Percentiles rank a stretch among this genome's conserved stretches.
phyloP scores from a whole-genome alignment of 2,329 filamentous ascomycete genomes.

The Chaetomiaceae sp. region DNA sequence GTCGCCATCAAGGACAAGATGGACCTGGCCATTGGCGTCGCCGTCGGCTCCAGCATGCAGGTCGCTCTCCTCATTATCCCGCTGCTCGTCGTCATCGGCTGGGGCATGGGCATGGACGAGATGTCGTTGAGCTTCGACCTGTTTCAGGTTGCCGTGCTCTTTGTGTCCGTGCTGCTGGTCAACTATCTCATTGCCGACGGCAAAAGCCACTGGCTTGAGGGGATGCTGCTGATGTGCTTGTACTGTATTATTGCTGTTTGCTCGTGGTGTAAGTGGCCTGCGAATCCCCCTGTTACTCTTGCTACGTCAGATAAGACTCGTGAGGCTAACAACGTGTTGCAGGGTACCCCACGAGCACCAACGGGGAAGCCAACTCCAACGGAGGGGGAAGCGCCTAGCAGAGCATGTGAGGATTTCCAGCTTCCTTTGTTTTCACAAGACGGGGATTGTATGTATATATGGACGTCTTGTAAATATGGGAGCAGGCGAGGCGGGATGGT shows the following conservation, averaged over 20 bases:
- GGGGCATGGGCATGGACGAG: conserved; percentile 62
- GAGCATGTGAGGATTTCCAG: no score
- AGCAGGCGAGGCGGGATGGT: no score
- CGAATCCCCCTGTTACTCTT: neutral
- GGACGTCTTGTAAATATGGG: no score
- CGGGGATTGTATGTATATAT: no score
- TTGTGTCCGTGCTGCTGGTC: conserved; percentile 75
- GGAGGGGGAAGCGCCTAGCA: no score
- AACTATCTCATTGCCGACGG: conserved; percentile 84
- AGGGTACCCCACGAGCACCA: conserved; percentile 10
- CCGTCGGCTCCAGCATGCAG: conserved; percentile 74
- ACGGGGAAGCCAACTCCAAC: no score
- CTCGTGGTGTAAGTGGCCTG: conserved; percentile 49
- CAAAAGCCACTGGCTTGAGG: conserved; percentile 77
- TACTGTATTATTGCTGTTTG: conserved; percentile 73
- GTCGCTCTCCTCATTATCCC: conserved; percentile 75
- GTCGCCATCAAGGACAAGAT: conserved; percentile 81
- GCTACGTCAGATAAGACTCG: no score
- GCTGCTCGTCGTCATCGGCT: conserved; percentile 69
- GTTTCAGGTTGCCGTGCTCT: conserved; percentile 82
- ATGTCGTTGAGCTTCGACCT: conserved; percentile 84
- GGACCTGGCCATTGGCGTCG: conserved; percentile 75
- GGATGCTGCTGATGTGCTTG: conserved; percentile 66
- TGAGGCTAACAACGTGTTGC: neutral
- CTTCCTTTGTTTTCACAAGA: no score